Conservation (phyloP, 176 grass and related monocot genomes). For the Avena atlantica region DNA sequence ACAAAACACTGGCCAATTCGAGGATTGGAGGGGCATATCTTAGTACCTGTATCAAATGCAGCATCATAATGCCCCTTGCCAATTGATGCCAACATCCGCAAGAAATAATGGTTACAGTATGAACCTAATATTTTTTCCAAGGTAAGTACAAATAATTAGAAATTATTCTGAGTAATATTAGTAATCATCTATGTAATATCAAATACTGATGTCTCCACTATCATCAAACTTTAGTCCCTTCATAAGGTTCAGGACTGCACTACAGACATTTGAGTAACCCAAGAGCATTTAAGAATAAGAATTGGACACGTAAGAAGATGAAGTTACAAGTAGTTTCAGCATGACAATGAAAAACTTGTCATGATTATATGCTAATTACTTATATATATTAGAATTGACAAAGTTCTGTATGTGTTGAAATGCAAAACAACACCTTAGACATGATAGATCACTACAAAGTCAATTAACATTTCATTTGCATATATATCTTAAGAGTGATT, state of each 20-base stretch:
- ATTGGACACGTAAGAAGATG: constrained; percentile 7
- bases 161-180: constrained; percentile 17
- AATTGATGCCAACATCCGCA: constrained; percentile 89
- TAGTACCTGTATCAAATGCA: constrained; percentile 74
- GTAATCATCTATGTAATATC: constrained; percentile 3
- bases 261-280: constrained; percentile 26
- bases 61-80: constrained; percentile 84
- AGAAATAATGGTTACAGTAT: constrained; percentile 98
- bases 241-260: constrained; percentile 16
- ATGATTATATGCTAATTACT: not conserved
- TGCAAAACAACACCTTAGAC: not conserved
- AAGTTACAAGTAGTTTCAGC: constrained; percentile 15
- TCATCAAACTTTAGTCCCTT: not conserved
- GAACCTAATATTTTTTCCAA: constrained; percentile 63
- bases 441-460: not conserved
- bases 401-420: constrained; percentile 7
- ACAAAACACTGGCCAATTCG: not conserved
- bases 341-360: constrained; percentile 9
- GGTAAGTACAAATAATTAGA: constrained; percentile 33
- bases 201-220: constrained; percentile 17
- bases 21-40: constrained; percentile 26
- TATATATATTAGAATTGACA: constrained; percentile 19
- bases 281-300: constrained; percentile 29
- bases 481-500: constrained; percentile 3
- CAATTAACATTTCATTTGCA: not conserved